Conservation (phyloP, 352 stramenopile species). For the Phytophthora cactorum region DNA sequence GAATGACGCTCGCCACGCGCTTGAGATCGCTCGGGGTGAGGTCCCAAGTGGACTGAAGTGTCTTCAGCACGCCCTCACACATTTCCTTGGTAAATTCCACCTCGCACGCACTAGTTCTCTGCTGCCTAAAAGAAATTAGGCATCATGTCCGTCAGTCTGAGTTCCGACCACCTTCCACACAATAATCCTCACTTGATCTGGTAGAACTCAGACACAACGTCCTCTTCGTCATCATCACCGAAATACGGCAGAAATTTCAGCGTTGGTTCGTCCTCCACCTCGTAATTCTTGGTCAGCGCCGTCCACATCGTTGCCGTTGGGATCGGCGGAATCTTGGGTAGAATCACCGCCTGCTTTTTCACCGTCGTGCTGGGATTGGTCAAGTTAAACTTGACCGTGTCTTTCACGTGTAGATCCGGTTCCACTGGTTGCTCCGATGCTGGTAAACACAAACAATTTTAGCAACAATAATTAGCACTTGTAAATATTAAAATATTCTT, state of each 20-base stretch:
- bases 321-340: constrained; percentile 55
- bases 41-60: constrained; percentile 77
- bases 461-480: not conserved
- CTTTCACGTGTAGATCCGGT: constrained; percentile 28
- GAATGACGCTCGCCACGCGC: constrained; percentile 64
- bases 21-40: constrained; percentile 62
- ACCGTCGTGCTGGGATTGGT: constrained; percentile 32
- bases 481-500: constrained; percentile 7
- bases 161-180: not conserved
- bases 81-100: constrained; percentile 81
- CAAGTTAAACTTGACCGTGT: constrained; percentile 36
- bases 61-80: constrained; percentile 66
- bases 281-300: constrained; percentile 81
- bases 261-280: constrained; percentile 87
- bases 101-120: constrained; percentile 70
- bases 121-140: constrained; percentile 40
- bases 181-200: constrained; percentile 67
- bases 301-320: constrained; percentile 83
- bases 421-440: constrained; percentile 50
- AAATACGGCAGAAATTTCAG: constrained; percentile 77
- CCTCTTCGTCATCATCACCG: constrained; percentile 85
- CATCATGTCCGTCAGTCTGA: constrained; percentile 4
- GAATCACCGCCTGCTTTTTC: constrained; percentile 45
- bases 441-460: constrained; percentile 15
- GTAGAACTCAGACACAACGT: constrained; percentile 86